Evolutionary conservation across 192 early-diverging fungal species (phyloP), one percentile per base, ranked within the genome.

Genomic region (Coemansia sp.): DNA sequence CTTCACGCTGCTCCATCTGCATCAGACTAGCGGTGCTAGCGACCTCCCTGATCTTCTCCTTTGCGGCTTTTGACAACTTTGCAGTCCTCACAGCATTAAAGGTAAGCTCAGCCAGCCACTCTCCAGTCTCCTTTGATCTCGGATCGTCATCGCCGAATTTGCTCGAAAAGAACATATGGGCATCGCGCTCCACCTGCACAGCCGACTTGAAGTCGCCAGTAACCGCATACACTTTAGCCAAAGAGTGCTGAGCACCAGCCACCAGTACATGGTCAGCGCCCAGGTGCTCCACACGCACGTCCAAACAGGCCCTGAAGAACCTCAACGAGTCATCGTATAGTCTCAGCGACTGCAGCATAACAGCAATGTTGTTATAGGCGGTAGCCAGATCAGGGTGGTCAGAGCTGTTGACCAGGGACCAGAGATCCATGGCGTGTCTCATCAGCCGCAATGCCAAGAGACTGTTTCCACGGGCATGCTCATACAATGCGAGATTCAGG

Each of bases 401-500:
- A 24, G 82, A 74, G 71, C 87, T 90, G 70, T 86, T 89, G 40
- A 96, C 85, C 64, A 96, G 71, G 64, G 91, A 82, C 90, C 92
- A 92, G 59, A 90, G 87, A 64, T 88, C 86, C 70, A 94, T 71
- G 0, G 95, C 93, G 73, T 95, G 95, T 16, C 86, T 81, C 82
- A 97, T 86, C 47, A 91, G 90, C 32, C 85, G 86, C 61, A 98
- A 86, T 16, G 89, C 93, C 43, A 71, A 39, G 20, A 69, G 56
- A 1, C 85, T 87, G 67, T 92, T 87, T 12, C 90, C 92, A 69
- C 86, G 78, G 11, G 89, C 85, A 63, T 90, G 92, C 86, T 99
- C 97, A 80, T 93, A 96, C 70, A 92, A 84, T 38, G 90, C 95
- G 68, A 99, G 83, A 66, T 95, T 95, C 56, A 94, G 71, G 84